Base-by-base conservation (phyloP, 2,329 filamentous ascomycete genomes). In the Colletotrichum tropicale region DNA sequence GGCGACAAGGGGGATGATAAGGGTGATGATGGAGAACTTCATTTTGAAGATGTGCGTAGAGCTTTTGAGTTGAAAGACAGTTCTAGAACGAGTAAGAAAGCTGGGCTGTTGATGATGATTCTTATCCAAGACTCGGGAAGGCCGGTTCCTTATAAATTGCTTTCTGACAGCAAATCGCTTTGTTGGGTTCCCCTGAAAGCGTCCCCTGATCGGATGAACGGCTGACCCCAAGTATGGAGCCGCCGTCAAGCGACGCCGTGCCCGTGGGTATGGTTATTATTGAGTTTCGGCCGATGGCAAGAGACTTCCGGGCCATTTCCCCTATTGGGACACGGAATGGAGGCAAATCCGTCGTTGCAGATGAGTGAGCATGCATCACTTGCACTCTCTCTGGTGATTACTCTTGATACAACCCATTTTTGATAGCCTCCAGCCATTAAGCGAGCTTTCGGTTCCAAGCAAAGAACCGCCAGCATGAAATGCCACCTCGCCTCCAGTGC, bases 161-260 rank as follows among this genome's bases (percentile, higher is more conserved):
- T 2, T 10, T 15, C 16, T 2, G 62, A 9, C 10, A 48, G 3
- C 10, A 15, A 5, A 18, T 21, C 18, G 12, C 18, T 21, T 43
- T 65, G 6, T 5, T 13, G 34, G 15, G 12, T 34, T 26, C 6
- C 64, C 64, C 3, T 55, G 30, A 2, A 12, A 30, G n/a, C 4
- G 8, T 3, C n/a, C 6, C n/a, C 65, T 67, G 8, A 52, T 67
- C 65, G 65, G 65, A 67, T 56, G 65, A 67, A 67, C 48, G 65
- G 6, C 48, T 7, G 65, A 18, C 43, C 5, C 3, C 48, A 9
- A 28, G 16, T n/a, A 6, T 24, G 65, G 16, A 56, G 48, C 18
- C 30, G 48, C 4, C 16, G 18, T 32, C 18, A 64, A 64, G 30
- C 18, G 7, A 64, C 0, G 21, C 60, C 60, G n/a, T 2, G 30